Evolutionary conservation across 1,284 basidiomycete species (phyloP).

Genomic region (Ganoderma resinaceum): DNA sequence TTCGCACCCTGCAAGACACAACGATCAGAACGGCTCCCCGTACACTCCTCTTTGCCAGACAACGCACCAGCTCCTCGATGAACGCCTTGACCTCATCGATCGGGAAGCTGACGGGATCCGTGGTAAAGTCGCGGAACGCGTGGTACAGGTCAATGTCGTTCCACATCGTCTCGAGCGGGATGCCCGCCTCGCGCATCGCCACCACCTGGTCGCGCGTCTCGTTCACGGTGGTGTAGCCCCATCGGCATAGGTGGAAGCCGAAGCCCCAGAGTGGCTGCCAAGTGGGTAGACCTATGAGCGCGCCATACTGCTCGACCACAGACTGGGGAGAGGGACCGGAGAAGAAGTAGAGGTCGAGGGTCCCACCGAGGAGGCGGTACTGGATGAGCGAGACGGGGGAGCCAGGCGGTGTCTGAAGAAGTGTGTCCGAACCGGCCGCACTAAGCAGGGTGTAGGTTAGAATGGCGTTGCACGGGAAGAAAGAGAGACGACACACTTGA

Average conservation of each 20-base stretch:
- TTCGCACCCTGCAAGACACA: slow-evolving; percentile 36
- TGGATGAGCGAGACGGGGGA: slow-evolving; percentile 63
- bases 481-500: slow-evolving; percentile 66
- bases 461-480: slow-evolving; percentile 1
- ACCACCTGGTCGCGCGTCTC: slow-evolving; percentile 54
- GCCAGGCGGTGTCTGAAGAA: slow-evolving; percentile 56
- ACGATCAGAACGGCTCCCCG: background rate
- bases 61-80: slow-evolving; percentile 62
- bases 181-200: slow-evolving; percentile 65
- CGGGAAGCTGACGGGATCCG: slow-evolving; percentile 71
- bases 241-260: slow-evolving; percentile 77
- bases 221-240: slow-evolving; percentile 38
- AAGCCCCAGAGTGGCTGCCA: slow-evolving; percentile 77
- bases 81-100: slow-evolving; percentile 62
- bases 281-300: slow-evolving; percentile 63
- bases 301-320: slow-evolving; percentile 75
- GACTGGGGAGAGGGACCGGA: slow-evolving; percentile 68
- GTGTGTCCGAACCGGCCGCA: slow-evolving; percentile 69
- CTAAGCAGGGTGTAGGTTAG: background rate
- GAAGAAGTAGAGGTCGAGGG: slow-evolving; percentile 69
- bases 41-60: background rate
- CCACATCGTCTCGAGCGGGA: slow-evolving; percentile 80
- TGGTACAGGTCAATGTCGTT: slow-evolving; percentile 81
- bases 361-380: slow-evolving; percentile 72
- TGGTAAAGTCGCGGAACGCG: slow-evolving; percentile 71